Evolutionary conservation across 108 stramenopile genomes (phyloP), one percentile per base, ranked within the genome.

Genomic region (Licmophora abbreviata): DNA sequence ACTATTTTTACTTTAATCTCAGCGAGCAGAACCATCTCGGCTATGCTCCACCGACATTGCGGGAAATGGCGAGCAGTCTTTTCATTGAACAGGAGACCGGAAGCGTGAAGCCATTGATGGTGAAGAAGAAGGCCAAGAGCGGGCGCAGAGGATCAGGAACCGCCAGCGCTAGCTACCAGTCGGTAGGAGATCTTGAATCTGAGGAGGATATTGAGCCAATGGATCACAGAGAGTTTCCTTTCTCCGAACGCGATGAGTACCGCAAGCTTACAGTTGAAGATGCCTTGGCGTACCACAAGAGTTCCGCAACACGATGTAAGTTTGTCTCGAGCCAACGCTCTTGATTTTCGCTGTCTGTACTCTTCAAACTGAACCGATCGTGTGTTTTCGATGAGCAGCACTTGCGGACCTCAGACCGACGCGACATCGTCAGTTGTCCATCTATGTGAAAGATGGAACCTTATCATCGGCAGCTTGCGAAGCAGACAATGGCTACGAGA

Each of bases 211-310:
- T 56, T 24, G 71, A 61, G 48, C 48, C 61, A 63, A 58, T 59
- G 3, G 75, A 84, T 69, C 79, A 89, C 40, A 40, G 69, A 25
- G 88, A 89, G 46, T 89, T 89, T 51, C 88, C 87, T 4, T 89
- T 89, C 47, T 89, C 88, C 15, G 76, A 89, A 25, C 53, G 68
- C 33, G 68, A 62, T 27, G 68, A 72, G 8, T 84, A 88, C 58
- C 76, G 71, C n/a, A 81, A 83, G 40, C 73, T 64, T 48, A 61
- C 75, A 22, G 66, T 80, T 25, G 64, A 71, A 0, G 77, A 83
- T 43, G 72, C 77, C 0, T 61, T 81, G 30, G 81, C 67, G 7
- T 2, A 50, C 30, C 30, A 25, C n/a, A 50, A 15, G 33, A 17
- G 18, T 11, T 31, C 12, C 48, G 48, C 3, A 29, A n/a, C 11